Evolutionary conservation across 1,284 basidiomycete species (phyloP).

Genomic region (Melampsora americana): DNA sequence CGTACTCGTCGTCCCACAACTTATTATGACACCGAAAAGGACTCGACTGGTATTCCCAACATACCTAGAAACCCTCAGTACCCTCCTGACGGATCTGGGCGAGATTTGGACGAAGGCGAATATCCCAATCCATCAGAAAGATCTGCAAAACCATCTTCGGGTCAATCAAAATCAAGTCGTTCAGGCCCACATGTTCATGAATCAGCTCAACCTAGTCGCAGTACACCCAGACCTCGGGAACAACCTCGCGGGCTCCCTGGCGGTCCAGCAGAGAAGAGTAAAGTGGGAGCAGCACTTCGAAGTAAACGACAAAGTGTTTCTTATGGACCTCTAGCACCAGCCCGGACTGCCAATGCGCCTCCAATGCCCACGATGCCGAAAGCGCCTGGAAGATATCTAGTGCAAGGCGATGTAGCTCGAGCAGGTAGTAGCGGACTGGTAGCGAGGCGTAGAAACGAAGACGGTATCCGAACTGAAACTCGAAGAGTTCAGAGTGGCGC

Average conservation of each 20-base stretch:
- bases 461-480: background rate
- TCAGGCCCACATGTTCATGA: background rate
- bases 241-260: slow-evolving; percentile 5
- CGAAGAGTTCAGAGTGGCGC: slow-evolving; percentile 12
- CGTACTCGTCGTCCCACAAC: slow-evolving; percentile 43
- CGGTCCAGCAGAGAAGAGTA: slow-evolving; percentile 38
- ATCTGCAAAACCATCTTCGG: background rate
- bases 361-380: slow-evolving; percentile 36
- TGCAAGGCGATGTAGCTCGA: background rate
- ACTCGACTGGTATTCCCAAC: slow-evolving; percentile 4
- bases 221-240: background rate
- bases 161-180: background rate
- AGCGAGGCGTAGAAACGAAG: slow-evolving; percentile 15
- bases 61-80: background rate
- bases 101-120: background rate
- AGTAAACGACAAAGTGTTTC: slow-evolving; percentile 52
- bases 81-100: slow-evolving; percentile 1
- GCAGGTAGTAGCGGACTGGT: slow-evolving; percentile 2
- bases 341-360: slow-evolving; percentile 19
- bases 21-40: slow-evolving; percentile 34
- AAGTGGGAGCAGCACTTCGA: slow-evolving; percentile 50
- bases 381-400: background rate
- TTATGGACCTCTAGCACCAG: slow-evolving; percentile 45
- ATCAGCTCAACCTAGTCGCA: background rate
- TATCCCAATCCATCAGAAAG: background rate